A percentile compares a stretch with the other conserved stretches of the same genome.
phyloP scores from a whole-genome alignment of 352 stramenopile genomes.

The Globisporangium sylvaticum region DNA sequence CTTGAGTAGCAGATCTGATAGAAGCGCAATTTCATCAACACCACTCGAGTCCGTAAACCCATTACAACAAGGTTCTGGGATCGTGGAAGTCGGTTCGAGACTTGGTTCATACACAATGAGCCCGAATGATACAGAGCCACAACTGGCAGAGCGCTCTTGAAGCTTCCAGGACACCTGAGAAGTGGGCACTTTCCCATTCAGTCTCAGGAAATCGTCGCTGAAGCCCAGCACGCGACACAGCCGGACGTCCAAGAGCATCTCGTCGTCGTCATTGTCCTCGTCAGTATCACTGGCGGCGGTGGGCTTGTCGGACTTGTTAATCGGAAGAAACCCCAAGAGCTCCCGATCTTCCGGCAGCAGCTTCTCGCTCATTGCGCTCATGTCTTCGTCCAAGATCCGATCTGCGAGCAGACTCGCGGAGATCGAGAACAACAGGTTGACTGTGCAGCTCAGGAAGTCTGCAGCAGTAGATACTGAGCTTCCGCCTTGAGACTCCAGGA shows the following conservation, averaged over 20 bases:
- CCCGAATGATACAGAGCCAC: background rate
- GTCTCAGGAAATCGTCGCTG: constrained; percentile 4
- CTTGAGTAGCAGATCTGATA: background rate
- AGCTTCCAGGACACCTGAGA: constrained; percentile 26
- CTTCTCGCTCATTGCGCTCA: background rate
- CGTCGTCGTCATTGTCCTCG: background rate
- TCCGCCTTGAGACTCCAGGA: constrained; percentile 4
- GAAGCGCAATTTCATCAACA: constrained; percentile 6
- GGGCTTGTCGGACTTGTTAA: background rate
- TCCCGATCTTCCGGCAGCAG: constrained; percentile 38
- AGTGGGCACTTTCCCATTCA: constrained; percentile 19
- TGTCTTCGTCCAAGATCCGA: constrained; percentile 14
- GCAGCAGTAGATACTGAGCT: background rate
- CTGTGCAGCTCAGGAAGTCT: constrained; percentile 12
- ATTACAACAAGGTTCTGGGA: background rate
- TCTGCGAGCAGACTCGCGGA: constrained; percentile 19
- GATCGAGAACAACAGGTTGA: constrained; percentile 13
- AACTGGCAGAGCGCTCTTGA: constrained; percentile 7
- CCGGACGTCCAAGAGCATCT: constrained; percentile 17
- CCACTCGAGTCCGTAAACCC: background rate
- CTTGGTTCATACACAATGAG: constrained; percentile 6
- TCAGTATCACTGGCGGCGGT: background rate
- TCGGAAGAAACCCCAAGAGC: constrained; percentile 37
- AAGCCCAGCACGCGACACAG: constrained; percentile 23
- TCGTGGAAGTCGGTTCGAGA: background rate